phyloP scores from a whole-genome alignment of 495 filamentous ascomycete species.

The Daldinia concentrica region DNA sequence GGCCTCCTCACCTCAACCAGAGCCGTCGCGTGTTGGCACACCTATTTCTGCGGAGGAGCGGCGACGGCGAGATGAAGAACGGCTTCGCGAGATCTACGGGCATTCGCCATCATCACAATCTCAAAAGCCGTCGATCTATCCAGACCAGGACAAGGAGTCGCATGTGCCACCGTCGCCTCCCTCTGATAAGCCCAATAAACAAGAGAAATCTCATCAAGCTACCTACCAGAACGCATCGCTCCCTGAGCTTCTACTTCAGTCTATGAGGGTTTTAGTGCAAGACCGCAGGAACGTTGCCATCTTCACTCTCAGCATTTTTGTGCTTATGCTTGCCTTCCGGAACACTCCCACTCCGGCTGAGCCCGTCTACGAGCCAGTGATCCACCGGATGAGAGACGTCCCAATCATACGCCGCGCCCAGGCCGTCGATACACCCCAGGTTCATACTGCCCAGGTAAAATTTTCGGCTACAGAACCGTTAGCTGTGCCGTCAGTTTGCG shows the following conservation, averaged over 20 bases:
- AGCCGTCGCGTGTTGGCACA: conserved; percentile 17
- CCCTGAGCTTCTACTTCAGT: conserved; percentile 71
- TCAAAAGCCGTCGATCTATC: conserved; percentile 32
- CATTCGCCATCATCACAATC: conserved; percentile 45
- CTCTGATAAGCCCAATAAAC: conserved; percentile 29
- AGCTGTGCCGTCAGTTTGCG: conserved; percentile 5
- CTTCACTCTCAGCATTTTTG: conserved; percentile 65
- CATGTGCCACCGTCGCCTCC: conserved; percentile 43
- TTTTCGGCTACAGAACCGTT: conserved; percentile 1
- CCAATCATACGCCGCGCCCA: conserved; percentile 22
- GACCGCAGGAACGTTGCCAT: conserved; percentile 80
- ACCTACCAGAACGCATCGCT: conserved; percentile 56
- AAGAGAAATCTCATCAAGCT: conserved; percentile 21
- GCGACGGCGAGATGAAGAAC: conserved; percentile 57
- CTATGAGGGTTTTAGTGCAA: conserved; percentile 69
- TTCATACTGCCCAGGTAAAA: conserved; percentile 13
- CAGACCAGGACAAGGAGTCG: conserved; percentile 42
- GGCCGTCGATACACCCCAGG: conserved; percentile 9
- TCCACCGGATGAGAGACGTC: conserved; percentile 39
- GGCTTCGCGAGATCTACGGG: conserved; percentile 64
- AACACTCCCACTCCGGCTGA: conserved; percentile 32
- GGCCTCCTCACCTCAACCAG: conserved; percentile 21
- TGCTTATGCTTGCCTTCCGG: conserved; percentile 63
- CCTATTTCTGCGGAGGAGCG: conserved; percentile 40
- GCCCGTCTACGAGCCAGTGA: conserved; percentile 38